A percentile compares a stretch with the other conserved stretches of the same genome.
Conservation (phyloP, 1,284 basidiomycete species). For the Cyathus pygmaeus region DNA sequence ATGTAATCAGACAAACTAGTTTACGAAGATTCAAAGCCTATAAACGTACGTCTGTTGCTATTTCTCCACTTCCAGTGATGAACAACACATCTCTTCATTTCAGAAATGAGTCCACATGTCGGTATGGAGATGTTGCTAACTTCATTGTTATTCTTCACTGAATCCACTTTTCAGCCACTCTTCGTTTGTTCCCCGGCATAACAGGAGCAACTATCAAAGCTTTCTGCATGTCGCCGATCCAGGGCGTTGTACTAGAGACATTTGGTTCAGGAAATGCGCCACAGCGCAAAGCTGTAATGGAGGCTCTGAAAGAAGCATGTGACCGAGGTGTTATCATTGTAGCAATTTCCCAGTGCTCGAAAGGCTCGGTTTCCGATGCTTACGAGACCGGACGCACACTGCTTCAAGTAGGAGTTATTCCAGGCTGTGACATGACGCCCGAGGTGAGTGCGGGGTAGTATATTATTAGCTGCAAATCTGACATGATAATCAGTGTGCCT, state of each 20-base stretch:
- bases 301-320: slow-evolving; percentile 81
- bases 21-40: slow-evolving; percentile 83
- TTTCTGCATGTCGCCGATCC: slow-evolving; percentile 77
- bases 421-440: slow-evolving; percentile 92
- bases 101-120: slow-evolving; percentile 83
- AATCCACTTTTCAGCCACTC: slow-evolving; percentile 59
- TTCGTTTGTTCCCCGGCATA: slow-evolving; percentile 91
- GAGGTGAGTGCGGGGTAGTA: slow-evolving; percentile 70
- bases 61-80: neutral
- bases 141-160: no score
- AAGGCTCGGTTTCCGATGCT: slow-evolving; percentile 81
- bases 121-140: slow-evolving; percentile 48
- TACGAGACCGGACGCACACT: slow-evolving; percentile 87
- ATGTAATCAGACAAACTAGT: slow-evolving; percentile 83
- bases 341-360: slow-evolving; percentile 90
- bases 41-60: slow-evolving; percentile 60
- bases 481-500: slow-evolving; percentile 70
- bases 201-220: slow-evolving; percentile 75
- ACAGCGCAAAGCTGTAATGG: slow-evolving; percentile 72
- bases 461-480: slow-evolving; percentile 7
- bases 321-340: slow-evolving; percentile 88
- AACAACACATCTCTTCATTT: slow-evolving; percentile 6
- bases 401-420: slow-evolving; percentile 76
- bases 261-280: slow-evolving; percentile 92
- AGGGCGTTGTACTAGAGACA: slow-evolving; percentile 87